phyloP scores from a whole-genome alignment of 495 filamentous ascomycete genomes.

The Aeminium ludgeri region DNA sequence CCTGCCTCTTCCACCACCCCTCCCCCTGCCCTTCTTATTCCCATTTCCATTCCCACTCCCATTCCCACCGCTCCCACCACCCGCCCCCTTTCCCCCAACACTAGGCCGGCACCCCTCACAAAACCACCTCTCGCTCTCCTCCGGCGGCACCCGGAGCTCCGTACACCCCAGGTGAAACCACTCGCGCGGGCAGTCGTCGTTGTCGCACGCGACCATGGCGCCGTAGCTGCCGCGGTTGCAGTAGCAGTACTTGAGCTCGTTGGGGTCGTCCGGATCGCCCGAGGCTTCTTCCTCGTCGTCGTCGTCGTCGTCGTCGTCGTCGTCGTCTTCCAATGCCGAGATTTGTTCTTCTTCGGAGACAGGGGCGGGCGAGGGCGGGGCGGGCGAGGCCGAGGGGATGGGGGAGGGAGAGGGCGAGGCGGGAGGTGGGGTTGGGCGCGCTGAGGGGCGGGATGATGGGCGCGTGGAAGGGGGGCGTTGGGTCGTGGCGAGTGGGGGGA shows the following conservation, averaged over 20 bases:
- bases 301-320: conserved; percentile 16
- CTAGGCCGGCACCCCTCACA: conserved; percentile 9
- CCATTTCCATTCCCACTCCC: neutral
- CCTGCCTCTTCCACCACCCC: neutral
- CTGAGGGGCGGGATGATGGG: neutral
- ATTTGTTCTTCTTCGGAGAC: neutral
- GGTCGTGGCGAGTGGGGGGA: neutral
- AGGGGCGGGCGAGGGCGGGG: neutral
- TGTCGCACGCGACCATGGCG: conserved; percentile 97
- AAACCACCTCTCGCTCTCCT: conserved; percentile 13
- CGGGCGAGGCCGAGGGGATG: neutral
- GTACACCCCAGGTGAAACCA: conserved; percentile 97
- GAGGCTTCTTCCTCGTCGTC: conserved; percentile 36
- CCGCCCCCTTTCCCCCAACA: neutral
- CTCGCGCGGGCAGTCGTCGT: conserved; percentile 66
- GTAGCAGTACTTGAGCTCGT: conserved; percentile 82
- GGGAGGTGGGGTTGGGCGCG: no score
- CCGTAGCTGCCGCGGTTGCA: conserved; percentile 89
- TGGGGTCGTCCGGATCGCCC: conserved; percentile 54
- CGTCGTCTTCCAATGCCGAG: no score
- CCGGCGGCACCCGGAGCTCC: conserved; percentile 70
- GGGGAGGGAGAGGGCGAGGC: neutral
- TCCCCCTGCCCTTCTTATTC: neutral
- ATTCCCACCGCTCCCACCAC: conserved; percentile 1
- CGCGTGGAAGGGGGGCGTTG: neutral